Conservation (phyloP, 2,329 filamentous ascomycete genomes). For the Colletotrichum sp. region DNA sequence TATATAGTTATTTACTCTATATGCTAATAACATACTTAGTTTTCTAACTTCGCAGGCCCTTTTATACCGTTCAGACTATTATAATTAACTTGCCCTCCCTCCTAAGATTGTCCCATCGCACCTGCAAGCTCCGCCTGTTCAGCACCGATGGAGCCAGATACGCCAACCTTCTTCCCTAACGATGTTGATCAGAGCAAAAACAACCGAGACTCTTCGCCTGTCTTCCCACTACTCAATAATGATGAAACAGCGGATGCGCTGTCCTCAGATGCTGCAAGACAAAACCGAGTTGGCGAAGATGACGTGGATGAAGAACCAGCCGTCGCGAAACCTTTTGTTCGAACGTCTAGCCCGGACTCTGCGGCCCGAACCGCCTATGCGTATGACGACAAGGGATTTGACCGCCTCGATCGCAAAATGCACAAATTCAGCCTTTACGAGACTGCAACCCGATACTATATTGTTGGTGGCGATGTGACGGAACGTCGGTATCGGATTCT, state of each 20-base stretch:
- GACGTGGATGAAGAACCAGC: constrained; percentile 65
- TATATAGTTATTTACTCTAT: no score
- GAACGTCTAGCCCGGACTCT: constrained; percentile 58
- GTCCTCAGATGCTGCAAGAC: constrained; percentile 25
- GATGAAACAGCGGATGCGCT: constrained; percentile 34
- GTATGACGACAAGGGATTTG: constrained; percentile 36
- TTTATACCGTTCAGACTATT: no score
- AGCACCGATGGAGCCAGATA: background rate
- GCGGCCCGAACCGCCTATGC: constrained; percentile 33
- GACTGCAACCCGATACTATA: constrained; percentile 90
- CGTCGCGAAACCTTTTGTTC: constrained; percentile 62
- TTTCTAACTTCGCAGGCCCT: no score
- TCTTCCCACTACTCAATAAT: constrained; percentile 41
- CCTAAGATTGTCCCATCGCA: background rate
- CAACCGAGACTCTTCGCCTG: constrained; percentile 21
- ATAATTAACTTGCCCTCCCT: no score
- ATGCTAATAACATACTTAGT: no score
- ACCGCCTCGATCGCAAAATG: constrained; percentile 69
- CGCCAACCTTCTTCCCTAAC: background rate
- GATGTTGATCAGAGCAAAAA: background rate
- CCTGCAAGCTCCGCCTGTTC: background rate
- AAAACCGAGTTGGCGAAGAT: constrained; percentile 39
- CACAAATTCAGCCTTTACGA: constrained; percentile 98
- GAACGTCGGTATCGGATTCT: constrained; percentile 89
- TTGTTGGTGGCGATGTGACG: constrained; percentile 90